These are phyloP conservation scores for Phytophthora pistaciae DNA, from an alignment of 352 stramenopile genomes.

Conservation along the genomic window DNA sequence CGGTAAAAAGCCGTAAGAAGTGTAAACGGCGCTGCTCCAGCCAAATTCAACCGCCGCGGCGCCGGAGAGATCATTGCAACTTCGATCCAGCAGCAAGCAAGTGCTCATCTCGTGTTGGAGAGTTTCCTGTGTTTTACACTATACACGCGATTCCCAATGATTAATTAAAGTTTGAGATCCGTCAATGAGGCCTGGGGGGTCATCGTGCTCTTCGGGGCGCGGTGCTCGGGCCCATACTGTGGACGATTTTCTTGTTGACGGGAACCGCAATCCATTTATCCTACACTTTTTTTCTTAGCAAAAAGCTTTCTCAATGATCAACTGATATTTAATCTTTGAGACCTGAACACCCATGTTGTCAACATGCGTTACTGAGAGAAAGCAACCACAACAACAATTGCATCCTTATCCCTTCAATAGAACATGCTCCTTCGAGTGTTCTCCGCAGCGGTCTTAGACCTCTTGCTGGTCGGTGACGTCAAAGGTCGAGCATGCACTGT, in stretches of 20 bases:
- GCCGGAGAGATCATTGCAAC: constrained; percentile 5
- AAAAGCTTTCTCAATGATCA: constrained; percentile 72
- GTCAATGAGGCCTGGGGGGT: constrained; percentile 59
- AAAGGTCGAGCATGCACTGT: constrained; percentile 10
- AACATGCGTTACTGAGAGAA: constrained; percentile 79
- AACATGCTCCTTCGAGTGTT: constrained; percentile 27
- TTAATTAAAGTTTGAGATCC: constrained; percentile 91
- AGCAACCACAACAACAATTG: constrained; percentile 7
- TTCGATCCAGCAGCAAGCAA: constrained; percentile 7
- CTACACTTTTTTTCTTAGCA: background rate
- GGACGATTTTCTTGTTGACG: constrained; percentile 80
- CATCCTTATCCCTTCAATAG: constrained; percentile 6
- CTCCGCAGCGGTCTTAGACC: background rate
- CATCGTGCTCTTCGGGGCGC: constrained; percentile 27
- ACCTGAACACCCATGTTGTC: constrained; percentile 77
- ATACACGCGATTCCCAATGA: constrained; percentile 54
- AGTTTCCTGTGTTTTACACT: background rate
- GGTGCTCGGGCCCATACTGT: constrained; percentile 61
- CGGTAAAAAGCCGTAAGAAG: constrained; percentile 27
- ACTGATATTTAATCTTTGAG: constrained; percentile 91
- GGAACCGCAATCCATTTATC: constrained; percentile 27
- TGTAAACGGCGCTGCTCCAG: constrained; percentile 8
- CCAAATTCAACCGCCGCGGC: constrained; percentile 1
- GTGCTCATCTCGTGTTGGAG: background rate
- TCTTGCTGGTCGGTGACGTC: constrained; percentile 14